These are phyloP conservation scores for Paramecium sonneborni DNA, from an alignment of 73 alveolate species.

Conservation along the genomic window DNA sequence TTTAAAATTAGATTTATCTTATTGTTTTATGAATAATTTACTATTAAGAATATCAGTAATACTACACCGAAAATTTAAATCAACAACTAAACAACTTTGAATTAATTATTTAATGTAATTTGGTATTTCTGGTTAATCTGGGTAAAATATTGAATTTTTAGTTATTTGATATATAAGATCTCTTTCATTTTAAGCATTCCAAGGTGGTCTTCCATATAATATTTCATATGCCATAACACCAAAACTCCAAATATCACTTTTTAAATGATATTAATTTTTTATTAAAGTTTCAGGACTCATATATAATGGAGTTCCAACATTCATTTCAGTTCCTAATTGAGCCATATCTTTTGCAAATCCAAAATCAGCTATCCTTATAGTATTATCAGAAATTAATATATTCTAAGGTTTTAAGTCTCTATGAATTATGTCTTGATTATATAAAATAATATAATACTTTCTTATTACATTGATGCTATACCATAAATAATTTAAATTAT, in stretches of 20 bases:
- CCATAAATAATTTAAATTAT: conserved; percentile 34
- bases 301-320: conserved; percentile 90
- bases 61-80: neutral
- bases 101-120: neutral
- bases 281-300: conserved; percentile 84
- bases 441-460: neutral
- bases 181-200: conserved; percentile 71
- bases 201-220: conserved; percentile 81
- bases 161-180: conserved; percentile 23
- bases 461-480: neutral
- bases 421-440: conserved; percentile 52
- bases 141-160: neutral
- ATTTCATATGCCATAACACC: conserved; percentile 88
- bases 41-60: neutral
- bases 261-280: conserved; percentile 76
- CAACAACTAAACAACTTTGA: neutral
- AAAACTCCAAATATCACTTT: conserved; percentile 85
- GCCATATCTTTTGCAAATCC: conserved; percentile 54
- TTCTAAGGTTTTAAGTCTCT: conserved; percentile 71
- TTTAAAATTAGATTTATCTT: neutral
- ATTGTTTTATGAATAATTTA: neutral
- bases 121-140: neutral
- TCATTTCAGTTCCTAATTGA: conserved; percentile 51
- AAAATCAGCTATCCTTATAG: conserved; percentile 60
- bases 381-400: conserved; percentile 32